Base-by-base conservation (phyloP, 2,329 filamentous ascomycete species). In the Sordariomycetes sp. region DNA sequence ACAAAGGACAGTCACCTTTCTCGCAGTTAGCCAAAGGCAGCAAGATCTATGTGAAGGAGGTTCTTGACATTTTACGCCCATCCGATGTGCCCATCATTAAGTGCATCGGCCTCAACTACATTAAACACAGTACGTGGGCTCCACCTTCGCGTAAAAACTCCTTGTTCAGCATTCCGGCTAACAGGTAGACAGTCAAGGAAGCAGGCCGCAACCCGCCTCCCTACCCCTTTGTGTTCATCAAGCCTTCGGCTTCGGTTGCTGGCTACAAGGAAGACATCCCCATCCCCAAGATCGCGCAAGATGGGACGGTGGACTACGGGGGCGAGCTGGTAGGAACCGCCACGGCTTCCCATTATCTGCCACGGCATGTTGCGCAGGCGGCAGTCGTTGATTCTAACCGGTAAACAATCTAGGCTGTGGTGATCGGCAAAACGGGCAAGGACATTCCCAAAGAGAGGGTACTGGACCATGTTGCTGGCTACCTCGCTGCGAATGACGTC, bases 11-110 rank as follows among this genome's bases (percentile, higher is more conserved):
- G n/a, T 65, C 61, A 7, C 68, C 65, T 1, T 63, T 68, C 16
- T 57, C 64, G 0, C 53, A 63, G 2, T 59, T 65, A n/a, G 58
- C 57, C 28, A 66, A 65, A 57, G 66, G 66, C 3, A 64, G 65
- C 1, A 68, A 67, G 46, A 57, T 70, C 10, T 62, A 63, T 24
- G 70, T 73, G 11, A 70, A 71, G 61, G 61, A 61, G 20, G 53
- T 73, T 8, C 61, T 62, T 16, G 69, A 69, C 4, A 62, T 70
- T 2, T 62, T 72, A 7, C 62, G 62, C 10, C 64, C 65, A 1
- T 75, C 82, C 55, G 79, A 88, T 60, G 79, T 87, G 59, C 77
- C 76, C 64, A 88, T 85, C 0, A 83, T 89, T 53, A 78, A 86
- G 58, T 89, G 86, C 62, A 68, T 90, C 12, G 86, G 86, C 0